Percentiles rank a stretch among this genome's conserved stretches.
phyloP scores from a whole-genome alignment of 805 yeast genomes.

The Candida sanyiensis region DNA sequence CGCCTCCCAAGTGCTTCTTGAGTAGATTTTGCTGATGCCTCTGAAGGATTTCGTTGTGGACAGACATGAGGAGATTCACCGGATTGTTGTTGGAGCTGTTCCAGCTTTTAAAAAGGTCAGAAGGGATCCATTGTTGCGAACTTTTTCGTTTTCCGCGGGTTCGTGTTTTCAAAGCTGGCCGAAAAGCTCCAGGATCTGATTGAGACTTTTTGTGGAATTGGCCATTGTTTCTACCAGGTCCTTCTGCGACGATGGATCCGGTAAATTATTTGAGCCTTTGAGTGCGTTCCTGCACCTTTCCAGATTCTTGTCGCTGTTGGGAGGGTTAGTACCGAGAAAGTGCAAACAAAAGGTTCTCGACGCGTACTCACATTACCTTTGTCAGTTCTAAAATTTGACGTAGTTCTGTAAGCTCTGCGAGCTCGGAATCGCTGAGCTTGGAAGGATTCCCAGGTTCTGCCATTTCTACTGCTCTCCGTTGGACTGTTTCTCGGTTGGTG shows the following conservation, averaged over 20 bases:
- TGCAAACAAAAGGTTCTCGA: neutral
- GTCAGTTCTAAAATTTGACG: slow-evolving; percentile 8
- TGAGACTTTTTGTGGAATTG: slow-evolving; percentile 4
- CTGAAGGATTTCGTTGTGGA: slow-evolving; percentile 26
- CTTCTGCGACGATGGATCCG: neutral
- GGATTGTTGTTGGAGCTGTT: no score
- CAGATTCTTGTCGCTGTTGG: slow-evolving; percentile 9
- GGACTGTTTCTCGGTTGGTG: no score
- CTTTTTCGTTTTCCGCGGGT: slow-evolving; percentile 1
- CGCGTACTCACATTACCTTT: slow-evolving; percentile 13
- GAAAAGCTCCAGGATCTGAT: slow-evolving; percentile 7
- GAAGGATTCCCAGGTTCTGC: neutral
- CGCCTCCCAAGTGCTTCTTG: slow-evolving; percentile 18
- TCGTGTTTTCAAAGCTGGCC: neutral
- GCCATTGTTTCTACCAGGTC: slow-evolving; percentile 2
- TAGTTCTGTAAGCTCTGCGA: slow-evolving; percentile 3
- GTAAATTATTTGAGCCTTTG: neutral
- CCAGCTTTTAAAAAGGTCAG: no score
- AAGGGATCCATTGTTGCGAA: neutral
- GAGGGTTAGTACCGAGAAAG: neutral
- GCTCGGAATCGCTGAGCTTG: neutral
- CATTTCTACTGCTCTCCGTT: no score
- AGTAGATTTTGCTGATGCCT: slow-evolving; percentile 38
- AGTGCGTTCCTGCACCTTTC: slow-evolving; percentile 1
- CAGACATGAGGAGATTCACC: slow-evolving; percentile 11